Evolutionary conservation across 2,329 filamentous ascomycete genomes (phyloP), one percentile per base, ranked within the genome.

Genomic region (Remersonia thermophila): DNA sequence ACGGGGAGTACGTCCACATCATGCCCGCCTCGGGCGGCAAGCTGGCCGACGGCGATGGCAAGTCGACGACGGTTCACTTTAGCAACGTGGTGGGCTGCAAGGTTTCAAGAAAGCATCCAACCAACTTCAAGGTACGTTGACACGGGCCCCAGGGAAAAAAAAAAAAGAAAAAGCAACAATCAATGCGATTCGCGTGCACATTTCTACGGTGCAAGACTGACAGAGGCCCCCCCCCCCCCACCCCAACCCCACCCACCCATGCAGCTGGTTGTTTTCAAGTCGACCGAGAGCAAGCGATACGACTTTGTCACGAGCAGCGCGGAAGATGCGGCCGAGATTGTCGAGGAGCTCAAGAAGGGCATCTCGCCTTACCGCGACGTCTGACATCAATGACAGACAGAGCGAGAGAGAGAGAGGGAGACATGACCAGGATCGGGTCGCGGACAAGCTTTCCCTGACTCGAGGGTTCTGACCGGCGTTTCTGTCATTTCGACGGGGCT

Each of bases 1-100:
- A 89, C 49, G 82, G 82, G 41, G 84, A 93, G 55, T 91, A 87
- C 55, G 75, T 93, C 43, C 83, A 89, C 57, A 85, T 93, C 49
- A 80, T 85, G 70, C 82, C 83, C 17, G 67, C 73, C 2, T 72
- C 71, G 2, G 70, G 70, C 8, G 77, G 77, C 27, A 83, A 81
- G 53, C 60, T 76, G 39, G 70, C 74, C 40, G 75, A 80, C 38
- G 69, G 66, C 15, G 68, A 66, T 37, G 73, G 73, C 26, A 86
- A 85, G 61, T 81, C 77, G 25, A 86, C 82, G 3, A 85, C 82
- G 28, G 80, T 89, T 32, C 83, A 87, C 50, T 87, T 89, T 53
- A 80, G 75, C 50, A 82, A 81, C 38, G 80, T 91, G 5, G 73
- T 93, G 12, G 83, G 83, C 3, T 85, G 81, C 54, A 89, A 87